A percentile compares a stretch with the other conserved stretches of the same genome.
Conservation (phyloP, 1,284 basidiomycete genomes). For the Erythrobasidium hasegawianum region DNA sequence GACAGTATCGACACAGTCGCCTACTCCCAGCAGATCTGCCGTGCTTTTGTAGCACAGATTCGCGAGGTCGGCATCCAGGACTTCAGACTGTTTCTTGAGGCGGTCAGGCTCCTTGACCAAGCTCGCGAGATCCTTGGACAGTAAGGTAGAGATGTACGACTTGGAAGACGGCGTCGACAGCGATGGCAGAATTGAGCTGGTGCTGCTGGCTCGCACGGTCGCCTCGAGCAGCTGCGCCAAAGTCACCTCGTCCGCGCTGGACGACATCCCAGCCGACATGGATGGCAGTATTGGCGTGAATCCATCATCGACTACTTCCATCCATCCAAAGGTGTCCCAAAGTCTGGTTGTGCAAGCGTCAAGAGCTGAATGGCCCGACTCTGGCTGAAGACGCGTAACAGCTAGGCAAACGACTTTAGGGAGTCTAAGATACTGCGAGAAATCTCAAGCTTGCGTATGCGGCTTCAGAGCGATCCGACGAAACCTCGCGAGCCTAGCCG, state of each 20-base stretch:
- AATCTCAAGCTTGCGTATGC: too few species aligned
- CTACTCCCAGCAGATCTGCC: slow-evolving; percentile 77
- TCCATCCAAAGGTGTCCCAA: too few species aligned
- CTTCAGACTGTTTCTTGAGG: slow-evolving; percentile 20
- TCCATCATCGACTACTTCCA: too few species aligned
- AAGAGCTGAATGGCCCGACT: too few species aligned
- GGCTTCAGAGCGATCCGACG: too few species aligned
- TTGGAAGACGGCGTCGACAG: slow-evolving; percentile 15
- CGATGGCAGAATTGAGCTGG: slow-evolving; percentile 13
- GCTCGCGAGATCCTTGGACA: slow-evolving; percentile 22
- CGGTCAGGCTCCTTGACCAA: slow-evolving; percentile 28
- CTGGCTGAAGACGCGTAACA: too few species aligned
- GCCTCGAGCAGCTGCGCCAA: slow-evolving; percentile 31
- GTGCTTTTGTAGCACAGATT: slow-evolving; percentile 83
- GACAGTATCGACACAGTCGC: slow-evolving; percentile 59
- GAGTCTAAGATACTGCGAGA: too few species aligned
- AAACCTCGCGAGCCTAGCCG: too few species aligned
- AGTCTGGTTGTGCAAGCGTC: too few species aligned
- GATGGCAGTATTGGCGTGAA: too few species aligned
- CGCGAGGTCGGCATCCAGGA: slow-evolving; percentile 63
- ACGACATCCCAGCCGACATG: background rate
- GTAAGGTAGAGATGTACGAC: slow-evolving; percentile 27
- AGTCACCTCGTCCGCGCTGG: slow-evolving; percentile 11
- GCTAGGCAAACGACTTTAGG: too few species aligned
- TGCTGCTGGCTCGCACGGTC: slow-evolving; percentile 22